Base-by-base conservation (phyloP, 768 basidiomycete genomes). In the Pholiota molesta region DNA sequence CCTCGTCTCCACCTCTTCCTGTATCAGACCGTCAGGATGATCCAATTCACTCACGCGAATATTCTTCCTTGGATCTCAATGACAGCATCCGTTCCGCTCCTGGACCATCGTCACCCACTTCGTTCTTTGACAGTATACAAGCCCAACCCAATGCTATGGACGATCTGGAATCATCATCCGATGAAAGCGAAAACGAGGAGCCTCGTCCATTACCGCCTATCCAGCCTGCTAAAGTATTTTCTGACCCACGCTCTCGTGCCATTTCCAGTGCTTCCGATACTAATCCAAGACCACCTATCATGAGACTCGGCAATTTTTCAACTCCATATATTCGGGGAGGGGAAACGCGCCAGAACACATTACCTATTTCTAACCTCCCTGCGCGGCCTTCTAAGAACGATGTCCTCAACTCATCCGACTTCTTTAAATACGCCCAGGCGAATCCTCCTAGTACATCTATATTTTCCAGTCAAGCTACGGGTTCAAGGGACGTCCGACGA, bases 111-210 rank as follows among this genome's bases (percentile, higher is more conserved):
- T 86, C 89, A 14, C 85, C 88, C 0, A 83, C 86, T 26, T 85
- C 85, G 31, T 92, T 92, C 79, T 92, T 92, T 72, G 90, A 92
- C 74, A 83, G 76, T 62, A 86, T 92, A 49, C 88, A 91, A 66
- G 76, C 81, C 16, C 86, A 89, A 47, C 84, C 84, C 6, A 88
- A 88, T 72, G 88, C 84, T 26, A 86, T 92, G 85, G 88, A 90
- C 66, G 90, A 88, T 64, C 75, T 89, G 57, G 89, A 88, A 62
- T 83, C 86, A 29, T 85, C 86, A 23, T 85, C 85, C 21, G 84
- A 78, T 16, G 77, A 74, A 37, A 77, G 78, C 8, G 68, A 71
- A 16, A 79, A 78, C 16, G 67, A 76, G 67, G 69, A 55, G 72
- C 68, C 47, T 14, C 23, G 2, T 49, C 47, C 70, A 52, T 67